Base-by-base conservation (phyloP, 2,329 filamentous ascomycete species). In the Aspergillus fructus region DNA sequence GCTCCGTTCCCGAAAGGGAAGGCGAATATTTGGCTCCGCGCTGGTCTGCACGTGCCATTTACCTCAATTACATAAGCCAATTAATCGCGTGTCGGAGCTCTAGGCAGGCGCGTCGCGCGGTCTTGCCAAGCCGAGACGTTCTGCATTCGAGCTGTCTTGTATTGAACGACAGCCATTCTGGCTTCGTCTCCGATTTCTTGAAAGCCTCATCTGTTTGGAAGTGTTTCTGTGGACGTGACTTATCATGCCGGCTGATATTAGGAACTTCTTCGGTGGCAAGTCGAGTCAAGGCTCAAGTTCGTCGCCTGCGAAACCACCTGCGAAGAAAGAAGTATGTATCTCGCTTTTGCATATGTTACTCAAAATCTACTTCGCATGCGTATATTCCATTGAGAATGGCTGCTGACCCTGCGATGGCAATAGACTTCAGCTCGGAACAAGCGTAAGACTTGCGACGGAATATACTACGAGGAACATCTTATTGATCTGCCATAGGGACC, bases 251-350 rank as follows among this genome's bases (percentile, higher is more conserved):
- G 71, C 82, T 62, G 93, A 97, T 76, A 97, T 97, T 69, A 85
- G 93, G 70, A 91, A 83, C 66, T 97, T 97, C 77, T 97, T 97
- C 79, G 87, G 89, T 55, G 86, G 89, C 60, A 92, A 92, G 74
- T 85, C 85, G 51, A 82, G 83, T 62, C 80, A 83, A 65, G 77
- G 82, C 45, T 77, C 83, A 15, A 75, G 80, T 48, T 80, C 83
- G 59, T 74, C 74, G 62, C 67, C 68, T 60, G 73, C 74, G 63
- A 77, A 81, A 66, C 65, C 76, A 63, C 70, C 78, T 45, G 60
- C 73, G 46, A 74, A 76, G 63, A 74, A 74, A 67, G 78, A 73
- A 74, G 79, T 73, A 73, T 45, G 54, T 39, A 15, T 30, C 2
- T 15, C 9, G 42, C 21, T 5, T 13, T 15, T 23, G 9, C 30